These are phyloP conservation scores for Crataegus laevigata DNA, from an alignment of 306 rosid species.

Conservation along the genomic window DNA sequence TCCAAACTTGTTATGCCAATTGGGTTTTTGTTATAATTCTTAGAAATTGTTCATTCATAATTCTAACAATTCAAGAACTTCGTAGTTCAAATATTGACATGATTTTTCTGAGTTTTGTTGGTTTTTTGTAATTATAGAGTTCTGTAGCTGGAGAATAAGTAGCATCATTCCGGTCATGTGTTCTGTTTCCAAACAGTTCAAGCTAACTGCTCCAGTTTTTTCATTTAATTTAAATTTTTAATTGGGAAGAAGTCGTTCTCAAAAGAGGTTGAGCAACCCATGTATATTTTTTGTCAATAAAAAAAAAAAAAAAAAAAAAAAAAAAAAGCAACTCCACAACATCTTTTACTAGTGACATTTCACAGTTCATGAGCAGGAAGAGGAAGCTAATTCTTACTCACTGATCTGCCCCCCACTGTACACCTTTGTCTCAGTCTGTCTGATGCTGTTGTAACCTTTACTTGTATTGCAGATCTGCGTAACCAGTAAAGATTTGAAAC, in stretches of 20 bases:
- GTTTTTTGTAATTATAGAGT: background rate
- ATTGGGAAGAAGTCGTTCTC: slow-evolving; percentile 30
- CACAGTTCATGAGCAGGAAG: slow-evolving; percentile 43
- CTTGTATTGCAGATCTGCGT: slow-evolving; percentile 12
- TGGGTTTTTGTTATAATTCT: slow-evolving; percentile 14
- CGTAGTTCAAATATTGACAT: background rate
- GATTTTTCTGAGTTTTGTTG: background rate
- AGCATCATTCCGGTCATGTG: slow-evolving; percentile 42
- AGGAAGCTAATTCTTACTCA: slow-evolving; percentile 29
- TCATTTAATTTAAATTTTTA: background rate
- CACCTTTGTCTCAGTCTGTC: slow-evolving; percentile 13
- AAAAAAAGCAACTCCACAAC: slow-evolving; percentile 21
- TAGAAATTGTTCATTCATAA: slow-evolving; percentile 1
- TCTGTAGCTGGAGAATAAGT: background rate
- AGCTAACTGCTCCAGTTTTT: slow-evolving; percentile 33
- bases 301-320: slow-evolving; percentile 21
- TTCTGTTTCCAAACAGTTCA: slow-evolving; percentile 32
- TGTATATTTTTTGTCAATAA: slow-evolving; percentile 15
- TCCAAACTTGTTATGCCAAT: slow-evolving; percentile 23
- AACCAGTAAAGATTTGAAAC: slow-evolving; percentile 6
- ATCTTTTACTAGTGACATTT: slow-evolving; percentile 43
- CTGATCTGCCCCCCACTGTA: slow-evolving; percentile 24
- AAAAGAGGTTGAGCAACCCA: slow-evolving; percentile 38
- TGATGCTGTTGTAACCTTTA: slow-evolving; percentile 13
- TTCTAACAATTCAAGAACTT: slow-evolving; percentile 25